Conservation (phyloP, 192 early-diverging fungal species). For the Backusella morwellensis region DNA sequence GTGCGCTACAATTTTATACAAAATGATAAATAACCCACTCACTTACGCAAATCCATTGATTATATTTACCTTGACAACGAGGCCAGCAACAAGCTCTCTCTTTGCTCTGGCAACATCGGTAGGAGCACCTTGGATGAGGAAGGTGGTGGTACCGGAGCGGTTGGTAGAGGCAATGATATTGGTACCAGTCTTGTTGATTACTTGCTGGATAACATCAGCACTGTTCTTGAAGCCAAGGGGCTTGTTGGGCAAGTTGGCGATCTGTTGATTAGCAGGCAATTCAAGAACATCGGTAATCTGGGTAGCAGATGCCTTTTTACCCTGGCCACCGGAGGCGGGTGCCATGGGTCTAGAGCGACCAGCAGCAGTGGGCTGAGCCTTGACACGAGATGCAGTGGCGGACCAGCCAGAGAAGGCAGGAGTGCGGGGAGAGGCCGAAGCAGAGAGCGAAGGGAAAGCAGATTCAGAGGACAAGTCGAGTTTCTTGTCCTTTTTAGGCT, state of each 20-base stretch:
- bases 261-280: slow-evolving; percentile 49
- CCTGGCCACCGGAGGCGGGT: slow-evolving; percentile 33
- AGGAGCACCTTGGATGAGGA: slow-evolving; percentile 80
- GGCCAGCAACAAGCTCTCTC: slow-evolving; percentile 69
- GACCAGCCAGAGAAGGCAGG: slow-evolving; percentile 38
- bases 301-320: slow-evolving; percentile 34
- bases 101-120: slow-evolving; percentile 77
- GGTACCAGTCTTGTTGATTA: slow-evolving; percentile 68
- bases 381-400: slow-evolving; percentile 41
- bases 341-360: slow-evolving; percentile 30
- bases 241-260: slow-evolving; percentile 39
- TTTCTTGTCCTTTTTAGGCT: slow-evolving; percentile 18
- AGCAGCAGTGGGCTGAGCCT: slow-evolving; percentile 20
- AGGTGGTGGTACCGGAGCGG: slow-evolving; percentile 69
- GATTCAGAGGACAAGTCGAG: slow-evolving; percentile 61
- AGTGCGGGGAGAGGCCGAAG: slow-evolving; percentile 41
- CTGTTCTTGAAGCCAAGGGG: slow-evolving; percentile 40
- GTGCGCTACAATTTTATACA: slow-evolving; percentile 32
- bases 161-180: slow-evolving; percentile 85
- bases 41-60: not conserved
- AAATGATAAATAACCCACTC: slow-evolving; percentile 2
- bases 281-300: slow-evolving; percentile 60
- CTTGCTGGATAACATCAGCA: slow-evolving; percentile 55
- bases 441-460: slow-evolving; percentile 76
- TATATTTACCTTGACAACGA: slow-evolving; percentile 63